Base-by-base conservation (phyloP, 2,329 filamentous ascomycete genomes). In the Trichoderma simmonsii region DNA sequence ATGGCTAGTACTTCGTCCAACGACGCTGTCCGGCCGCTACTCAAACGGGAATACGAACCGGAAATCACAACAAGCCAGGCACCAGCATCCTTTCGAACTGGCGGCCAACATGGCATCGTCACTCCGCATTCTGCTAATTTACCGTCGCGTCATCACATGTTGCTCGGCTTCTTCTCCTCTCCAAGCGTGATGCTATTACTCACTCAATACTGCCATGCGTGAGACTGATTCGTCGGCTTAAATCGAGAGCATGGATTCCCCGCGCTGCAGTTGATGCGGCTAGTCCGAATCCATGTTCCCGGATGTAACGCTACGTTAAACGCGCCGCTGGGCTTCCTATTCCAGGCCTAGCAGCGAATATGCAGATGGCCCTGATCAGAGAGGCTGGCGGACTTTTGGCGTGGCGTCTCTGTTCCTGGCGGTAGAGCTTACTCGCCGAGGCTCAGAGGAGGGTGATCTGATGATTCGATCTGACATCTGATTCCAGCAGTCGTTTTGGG, bases 221-320 rank as follows among this genome's bases (percentile, higher is more conserved):
- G 65, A 32, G 11, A 48, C 28, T 68, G 64, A 57, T 57, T 57
- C 54, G 32, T 15, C 36, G 56, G 65, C 34, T 18, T 34, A 48
- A 12, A 48, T 32, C 18, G 28, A 34, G 24, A 34, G 26, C 65
- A 69, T 69, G 65, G 65, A 48, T 69, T 69, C 65, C 65, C 65
- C 65, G 65, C 65, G 65, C 54, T 59, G 36, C 54, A 34, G 34
- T 11, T 48, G 26, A 60, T 39, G 51, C 24, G 11, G 28, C 54
- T 60, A 48, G n/a, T 12, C 65, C 65, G 28, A 32, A 69, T 48
- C 36, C 34, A 48, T 28, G 5, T 18, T 26, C 34, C 34, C 32
- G 65, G 54, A 69, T 48, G 65, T 26, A 60, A 69, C 56, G 24
- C 39, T 51, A 30, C 30, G 63, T 66, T 26, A 36, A 56, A 56